These are phyloP conservation scores for Priceomyces melissophilus DNA, from an alignment of 805 yeast species.

Conservation along the genomic window DNA sequence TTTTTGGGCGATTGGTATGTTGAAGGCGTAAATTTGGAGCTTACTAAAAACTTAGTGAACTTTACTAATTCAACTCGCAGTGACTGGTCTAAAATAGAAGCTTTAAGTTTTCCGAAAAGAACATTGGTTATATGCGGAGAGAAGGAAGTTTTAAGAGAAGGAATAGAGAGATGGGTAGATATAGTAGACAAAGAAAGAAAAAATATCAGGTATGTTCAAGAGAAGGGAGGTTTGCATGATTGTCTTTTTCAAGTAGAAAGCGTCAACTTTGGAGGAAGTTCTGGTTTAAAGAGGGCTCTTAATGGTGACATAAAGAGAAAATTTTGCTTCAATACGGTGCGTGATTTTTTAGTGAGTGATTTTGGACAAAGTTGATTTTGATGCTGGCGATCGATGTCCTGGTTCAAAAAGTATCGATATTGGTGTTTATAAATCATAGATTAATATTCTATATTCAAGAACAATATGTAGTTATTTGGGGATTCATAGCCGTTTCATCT, in stretches of 20 bases:
- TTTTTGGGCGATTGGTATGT: slow-evolving; percentile 30
- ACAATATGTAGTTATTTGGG: too few species aligned
- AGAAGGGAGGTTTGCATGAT: slow-evolving; percentile 35
- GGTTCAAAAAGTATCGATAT: too few species aligned
- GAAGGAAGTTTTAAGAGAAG: slow-evolving; percentile 29
- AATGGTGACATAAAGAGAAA: slow-evolving; percentile 14
- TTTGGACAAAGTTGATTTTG: too few species aligned
- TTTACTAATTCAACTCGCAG: slow-evolving; percentile 22
- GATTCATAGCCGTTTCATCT: too few species aligned
- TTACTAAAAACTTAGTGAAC: slow-evolving; percentile 15
- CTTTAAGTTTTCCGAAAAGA: slow-evolving; percentile 17
- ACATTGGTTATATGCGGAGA: slow-evolving; percentile 28
- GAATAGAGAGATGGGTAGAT: slow-evolving; percentile 23
- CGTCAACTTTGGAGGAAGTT: slow-evolving; percentile 23
- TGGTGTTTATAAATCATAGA: too few species aligned
- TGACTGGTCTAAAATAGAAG: slow-evolving; percentile 24
- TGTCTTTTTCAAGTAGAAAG: slow-evolving; percentile 32
- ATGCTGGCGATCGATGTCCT: too few species aligned
- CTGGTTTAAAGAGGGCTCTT: slow-evolving; percentile 20
- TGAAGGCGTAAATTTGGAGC: slow-evolving; percentile 16
- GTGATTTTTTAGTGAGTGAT: slow-evolving; percentile 12
- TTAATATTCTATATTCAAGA: too few species aligned
- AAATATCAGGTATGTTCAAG: slow-evolving; percentile 18
- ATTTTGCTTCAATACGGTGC: slow-evolving; percentile 13
- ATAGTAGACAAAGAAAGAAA: slow-evolving; percentile 15